These are phyloP conservation scores for Fusarium austroafricanum DNA, from an alignment of 2,329 filamentous ascomycete genomes.

Conservation along the genomic window DNA sequence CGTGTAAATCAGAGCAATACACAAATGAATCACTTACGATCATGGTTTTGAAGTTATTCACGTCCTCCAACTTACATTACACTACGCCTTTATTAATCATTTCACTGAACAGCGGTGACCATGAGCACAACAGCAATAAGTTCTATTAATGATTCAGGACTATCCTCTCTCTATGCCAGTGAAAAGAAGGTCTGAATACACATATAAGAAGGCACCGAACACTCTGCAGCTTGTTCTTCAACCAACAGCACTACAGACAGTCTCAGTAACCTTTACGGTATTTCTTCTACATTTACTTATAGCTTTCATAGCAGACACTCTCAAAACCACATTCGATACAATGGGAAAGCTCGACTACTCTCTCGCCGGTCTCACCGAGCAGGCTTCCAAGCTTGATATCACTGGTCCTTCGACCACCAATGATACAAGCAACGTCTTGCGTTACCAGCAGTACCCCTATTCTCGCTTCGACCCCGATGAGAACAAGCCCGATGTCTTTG, in stretches of 20 bases:
- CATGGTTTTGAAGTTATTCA: background rate
- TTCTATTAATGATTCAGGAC: background rate
- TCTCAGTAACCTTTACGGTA: background rate
- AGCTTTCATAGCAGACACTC: background rate
- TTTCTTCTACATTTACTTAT: background rate
- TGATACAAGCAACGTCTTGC: background rate
- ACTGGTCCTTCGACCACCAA: background rate
- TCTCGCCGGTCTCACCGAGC: background rate
- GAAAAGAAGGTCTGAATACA: background rate
- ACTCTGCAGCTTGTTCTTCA: background rate
- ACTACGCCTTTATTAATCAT: background rate
- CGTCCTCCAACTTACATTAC: background rate
- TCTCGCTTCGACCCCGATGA: background rate
- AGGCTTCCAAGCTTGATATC: background rate
- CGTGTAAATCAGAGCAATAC: constrained; percentile 25
- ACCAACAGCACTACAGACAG: background rate
- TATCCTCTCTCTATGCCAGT: background rate
- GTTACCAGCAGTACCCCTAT: constrained; percentile 16
- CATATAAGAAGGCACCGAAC: constrained; percentile 7
- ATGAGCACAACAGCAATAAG: background rate
- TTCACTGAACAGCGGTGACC: background rate
- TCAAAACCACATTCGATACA: background rate
- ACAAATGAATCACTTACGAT: background rate
- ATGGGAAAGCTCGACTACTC: constrained; percentile 10
- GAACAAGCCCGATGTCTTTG: background rate